Base-by-base conservation (phyloP, 805 yeast genomes). In the Candida piceae region DNA sequence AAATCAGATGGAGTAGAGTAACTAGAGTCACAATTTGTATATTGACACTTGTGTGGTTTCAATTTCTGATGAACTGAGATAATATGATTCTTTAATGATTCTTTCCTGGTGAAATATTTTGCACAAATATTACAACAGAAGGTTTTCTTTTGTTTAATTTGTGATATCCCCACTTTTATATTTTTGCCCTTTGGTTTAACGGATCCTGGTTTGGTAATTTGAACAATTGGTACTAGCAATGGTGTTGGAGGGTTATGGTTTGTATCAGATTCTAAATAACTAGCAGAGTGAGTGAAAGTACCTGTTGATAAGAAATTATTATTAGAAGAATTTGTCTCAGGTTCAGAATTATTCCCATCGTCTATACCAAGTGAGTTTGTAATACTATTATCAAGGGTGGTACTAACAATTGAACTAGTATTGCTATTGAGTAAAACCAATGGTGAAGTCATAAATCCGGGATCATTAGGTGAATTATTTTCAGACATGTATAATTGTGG, bases 1-100 rank as follows among this genome's bases (percentile, higher is more conserved):
- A 48, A 39, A 36, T 46, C 53, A 5, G 49, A 46, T 5, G 44
- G 45, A 2, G 51, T 46, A 7, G 49, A 44, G 15, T 50, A 44
- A 15, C 35, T 34, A 5, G 32, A 31, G 8, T 23, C 3, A 29
- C 52, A 42, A 8, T 38, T 32, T 10, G 32, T 21, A 25, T 42
- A 35, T 15, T 30, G 29, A 30, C 54, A 50, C 23, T 35, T 36
- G 32, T 44, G 43, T 10, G 45, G 49, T 32, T 37, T 46, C 4
- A 44, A 33, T 9, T 40, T 42, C 16, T 41, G 34, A 30, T 50
- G 54, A 6, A 44, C 47, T 2, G 54, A 46, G 4, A 41, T 36
- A 12, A 46, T 41, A 27, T 50, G 54, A 26, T 46, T 46, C 24
- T 43, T 48, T 21, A 50, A 34, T 7, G 54, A 42, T 22, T 50